Evolutionary conservation across 129 eudicot genomes (phyloP), one percentile per base, ranked within the genome.

Genomic region (Cynara cardunculus): DNA sequence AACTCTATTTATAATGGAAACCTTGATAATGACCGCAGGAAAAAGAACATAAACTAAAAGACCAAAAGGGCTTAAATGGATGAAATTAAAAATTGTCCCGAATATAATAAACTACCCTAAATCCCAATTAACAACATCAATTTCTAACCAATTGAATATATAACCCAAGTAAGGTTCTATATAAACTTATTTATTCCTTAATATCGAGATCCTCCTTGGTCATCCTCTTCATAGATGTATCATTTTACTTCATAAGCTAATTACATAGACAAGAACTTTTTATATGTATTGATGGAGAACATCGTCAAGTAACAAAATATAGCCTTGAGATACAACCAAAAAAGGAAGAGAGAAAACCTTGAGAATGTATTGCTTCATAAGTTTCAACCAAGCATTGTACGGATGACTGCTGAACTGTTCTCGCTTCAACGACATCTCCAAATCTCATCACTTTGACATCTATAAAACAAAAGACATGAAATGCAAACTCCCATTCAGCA

Each of bases 361-460:
- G 78, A 35, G 89, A 85, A 25, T 75, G 78, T 56, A 75, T 80
- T 10, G 73, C 82, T 49, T 85, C 87, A 65, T 83, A 71, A 32
- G 82, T 61, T 61, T 87, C 89, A 67, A 91, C 80, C 72, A 93
- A 74, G 78, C 89, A 84, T 44, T 82, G 87, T 41, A 91, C 69
- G 39, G 97, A 84, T 69, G 98, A 93, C 81, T 86, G 87, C 18
- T 83, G 87, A 44, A 93, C 80, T 16, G 93, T 88, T 83, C 88
- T 91, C 11, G 93, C 98, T 87, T 91, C 98, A 72, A 91, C 82
- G 7, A 83, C 53, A 72, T 87, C 93, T 72, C 94, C 90, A 71
- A 79, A 89, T 83, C 74, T 79, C 49, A 89, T 81, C 82, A 93
- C 75, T 82, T 84, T 91, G 81, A 93, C 89, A 89, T 93, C 98